Evolutionary conservation across 768 basidiomycete genomes (phyloP).

Genomic region (Tephrocybe sp.): DNA sequence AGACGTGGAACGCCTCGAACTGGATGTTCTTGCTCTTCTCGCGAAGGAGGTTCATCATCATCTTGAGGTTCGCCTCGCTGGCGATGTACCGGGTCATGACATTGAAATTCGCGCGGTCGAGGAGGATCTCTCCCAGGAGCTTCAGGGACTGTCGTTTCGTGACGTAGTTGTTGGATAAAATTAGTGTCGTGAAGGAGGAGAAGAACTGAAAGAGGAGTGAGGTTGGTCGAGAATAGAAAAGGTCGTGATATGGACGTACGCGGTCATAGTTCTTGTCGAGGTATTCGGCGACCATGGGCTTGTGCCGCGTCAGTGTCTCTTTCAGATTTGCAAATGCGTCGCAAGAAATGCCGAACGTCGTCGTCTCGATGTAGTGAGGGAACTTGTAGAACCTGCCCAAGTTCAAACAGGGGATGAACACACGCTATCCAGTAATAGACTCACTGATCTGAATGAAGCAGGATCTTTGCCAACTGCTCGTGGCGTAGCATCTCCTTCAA

Average conservation of each 20-base stretch:
- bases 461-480: constrained; percentile 85
- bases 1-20: constrained; percentile 99
- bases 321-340: constrained; percentile 98
- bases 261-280: constrained; percentile 97
- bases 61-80: constrained; percentile 94
- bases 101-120: constrained; percentile 96
- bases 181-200: constrained; percentile 88
- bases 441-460: constrained; percentile 93
- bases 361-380: constrained; percentile 94
- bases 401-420: neutral
- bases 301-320: constrained; percentile 95
- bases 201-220: constrained; percentile 70
- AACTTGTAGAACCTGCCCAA: constrained; percentile 87
- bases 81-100: constrained; percentile 99
- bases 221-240: neutral
- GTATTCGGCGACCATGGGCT: constrained; percentile 97
- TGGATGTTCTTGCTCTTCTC: constrained; percentile 99
- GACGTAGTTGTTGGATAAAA: constrained; percentile 94
- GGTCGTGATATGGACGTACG: constrained; percentile 43
- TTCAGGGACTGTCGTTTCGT: constrained; percentile 99
- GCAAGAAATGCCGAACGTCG: constrained; percentile 97
- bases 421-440: constrained; percentile 28
- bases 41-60: constrained; percentile 99
- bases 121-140: constrained; percentile 94
- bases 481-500: constrained; percentile 95